Evolutionary conservation across 2,329 filamentous ascomycete species (phyloP).

Genomic region (Colletotrichum chrysophilum): DNA sequence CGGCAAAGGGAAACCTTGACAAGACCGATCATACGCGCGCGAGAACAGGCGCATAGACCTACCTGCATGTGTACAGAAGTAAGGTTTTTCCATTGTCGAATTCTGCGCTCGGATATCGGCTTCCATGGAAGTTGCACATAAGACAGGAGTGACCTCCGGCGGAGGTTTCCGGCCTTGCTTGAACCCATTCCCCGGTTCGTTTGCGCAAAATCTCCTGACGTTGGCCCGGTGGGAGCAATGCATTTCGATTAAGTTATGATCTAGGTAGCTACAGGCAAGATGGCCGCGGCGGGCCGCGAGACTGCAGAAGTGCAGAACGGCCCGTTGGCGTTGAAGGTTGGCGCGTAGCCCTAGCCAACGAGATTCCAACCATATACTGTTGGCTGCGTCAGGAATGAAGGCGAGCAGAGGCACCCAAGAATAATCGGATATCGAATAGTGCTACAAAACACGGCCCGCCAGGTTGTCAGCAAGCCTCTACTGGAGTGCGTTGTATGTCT

Average conservation of each 20-base stretch:
- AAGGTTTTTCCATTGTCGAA: neutral
- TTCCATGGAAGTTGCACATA: neutral
- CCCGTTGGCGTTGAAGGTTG: neutral
- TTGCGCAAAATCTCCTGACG: neutral
- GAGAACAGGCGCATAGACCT: neutral
- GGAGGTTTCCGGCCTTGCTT: neutral
- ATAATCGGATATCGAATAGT: neutral
- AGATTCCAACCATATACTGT: neutral
- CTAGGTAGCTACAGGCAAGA: neutral
- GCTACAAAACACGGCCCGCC: neutral
- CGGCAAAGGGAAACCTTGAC: neutral
- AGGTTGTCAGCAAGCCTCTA: neutral
- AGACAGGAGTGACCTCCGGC: neutral
- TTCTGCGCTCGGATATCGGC: neutral
- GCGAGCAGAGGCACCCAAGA: neutral
- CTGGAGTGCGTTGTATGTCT: neutral
- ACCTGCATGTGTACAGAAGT: neutral
- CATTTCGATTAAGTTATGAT: neutral
- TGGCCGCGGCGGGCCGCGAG: neutral
- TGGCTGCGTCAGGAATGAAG: neutral
- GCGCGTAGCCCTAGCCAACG: neutral
- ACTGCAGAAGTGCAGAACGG: neutral
- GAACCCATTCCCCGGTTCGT: neutral
- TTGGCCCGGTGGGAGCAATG: neutral
- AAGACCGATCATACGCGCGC: neutral